Evolutionary conservation across 2,329 filamentous ascomycete species (phyloP).

Genomic region (Phyllosticta paracitricarpa): DNA sequence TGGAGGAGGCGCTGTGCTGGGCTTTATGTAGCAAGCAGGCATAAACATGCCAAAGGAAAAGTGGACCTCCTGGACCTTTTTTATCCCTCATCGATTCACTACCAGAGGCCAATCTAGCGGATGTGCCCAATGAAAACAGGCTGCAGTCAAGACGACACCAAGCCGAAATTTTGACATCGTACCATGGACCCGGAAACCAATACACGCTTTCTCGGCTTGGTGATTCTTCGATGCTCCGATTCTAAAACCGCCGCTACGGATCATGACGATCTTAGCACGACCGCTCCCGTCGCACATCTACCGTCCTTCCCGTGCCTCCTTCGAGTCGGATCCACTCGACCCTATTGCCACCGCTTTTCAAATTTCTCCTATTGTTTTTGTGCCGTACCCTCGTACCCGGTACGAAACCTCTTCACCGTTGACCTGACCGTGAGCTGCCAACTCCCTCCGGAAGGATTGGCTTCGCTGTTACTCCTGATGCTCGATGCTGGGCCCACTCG

Average conservation of each 20-base stretch:
- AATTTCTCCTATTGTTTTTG: neutral
- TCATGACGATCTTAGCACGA: neutral
- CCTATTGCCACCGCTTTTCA: neutral
- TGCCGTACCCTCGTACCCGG: neutral
- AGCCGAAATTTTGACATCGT: neutral
- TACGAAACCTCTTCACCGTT: neutral
- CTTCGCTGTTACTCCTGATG: neutral
- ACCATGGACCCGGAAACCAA: neutral
- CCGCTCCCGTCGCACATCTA: neutral
- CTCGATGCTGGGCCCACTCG: neutral
- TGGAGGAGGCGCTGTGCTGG: neutral
- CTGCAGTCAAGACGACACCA: neutral
- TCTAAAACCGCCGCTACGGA: neutral
- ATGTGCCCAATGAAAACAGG: neutral
- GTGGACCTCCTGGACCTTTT: neutral
- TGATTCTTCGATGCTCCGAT: neutral
- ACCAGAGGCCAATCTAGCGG: neutral
- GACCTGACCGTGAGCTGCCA: neutral
- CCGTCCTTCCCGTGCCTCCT: neutral
- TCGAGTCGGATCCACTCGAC: neutral
- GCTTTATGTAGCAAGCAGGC: neutral
- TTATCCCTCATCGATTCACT: neutral
- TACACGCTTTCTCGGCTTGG: neutral
- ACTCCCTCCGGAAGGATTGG: neutral
- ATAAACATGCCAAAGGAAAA: neutral